These are phyloP conservation scores for Linderniella brevidens DNA, from an alignment of 257 asterid genomes.

Conservation along the genomic window DNA sequence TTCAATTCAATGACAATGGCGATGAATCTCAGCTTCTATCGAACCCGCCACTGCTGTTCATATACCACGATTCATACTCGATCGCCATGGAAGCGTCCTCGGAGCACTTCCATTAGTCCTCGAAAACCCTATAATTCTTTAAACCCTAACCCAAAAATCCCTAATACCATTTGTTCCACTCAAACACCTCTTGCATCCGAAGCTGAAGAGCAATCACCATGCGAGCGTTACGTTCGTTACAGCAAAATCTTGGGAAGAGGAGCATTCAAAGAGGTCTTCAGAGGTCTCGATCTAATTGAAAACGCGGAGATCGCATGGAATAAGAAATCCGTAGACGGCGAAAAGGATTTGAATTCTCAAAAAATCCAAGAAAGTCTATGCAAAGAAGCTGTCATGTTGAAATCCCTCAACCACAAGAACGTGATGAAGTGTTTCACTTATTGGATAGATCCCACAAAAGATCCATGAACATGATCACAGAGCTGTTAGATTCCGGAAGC, in stretches of 20 bases:
- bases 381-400: slow-evolving; percentile 18
- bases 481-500: slow-evolving; percentile 26
- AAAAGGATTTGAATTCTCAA: neutral
- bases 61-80: neutral
- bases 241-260: slow-evolving; percentile 24
- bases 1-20: too few species aligned
- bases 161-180: neutral
- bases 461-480: slow-evolving; percentile 18
- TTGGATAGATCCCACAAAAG: slow-evolving; percentile 23
- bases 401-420: slow-evolving; percentile 19
- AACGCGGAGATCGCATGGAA: slow-evolving; percentile 25
- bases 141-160: neutral
- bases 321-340: slow-evolving; percentile 11
- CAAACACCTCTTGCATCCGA: slow-evolving; percentile 6
- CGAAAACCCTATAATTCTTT: too few species aligned
- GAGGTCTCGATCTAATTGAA: slow-evolving; percentile 15
- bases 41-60: neutral
- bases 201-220: slow-evolving; percentile 16
- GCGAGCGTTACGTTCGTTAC: slow-evolving; percentile 15
- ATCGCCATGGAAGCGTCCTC: slow-evolving; percentile 2
- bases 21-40: too few species aligned
- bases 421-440: slow-evolving; percentile 20
- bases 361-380: slow-evolving; percentile 4
- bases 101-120: neutral
- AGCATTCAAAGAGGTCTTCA: slow-evolving; percentile 19